Conservation (phyloP, 176 grass and related monocot genomes). For the Carex littledalei region DNA sequence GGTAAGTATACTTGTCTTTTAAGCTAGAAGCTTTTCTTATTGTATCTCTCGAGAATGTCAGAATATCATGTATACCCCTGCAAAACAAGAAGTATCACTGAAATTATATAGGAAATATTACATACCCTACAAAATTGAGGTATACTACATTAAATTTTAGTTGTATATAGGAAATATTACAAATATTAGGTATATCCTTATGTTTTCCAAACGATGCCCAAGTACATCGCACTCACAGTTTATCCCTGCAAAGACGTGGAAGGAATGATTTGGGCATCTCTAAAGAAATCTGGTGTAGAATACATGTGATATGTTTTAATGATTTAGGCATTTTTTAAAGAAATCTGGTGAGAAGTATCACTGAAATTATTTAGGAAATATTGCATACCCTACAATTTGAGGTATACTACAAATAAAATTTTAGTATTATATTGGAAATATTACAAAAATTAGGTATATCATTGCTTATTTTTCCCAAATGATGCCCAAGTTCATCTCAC, state of each 20-base stretch:
- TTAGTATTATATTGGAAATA: not conserved
- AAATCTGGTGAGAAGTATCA: no score
- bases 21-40: not conserved
- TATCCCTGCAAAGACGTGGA: not conserved
- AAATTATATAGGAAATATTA: no score
- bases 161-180: not conserved
- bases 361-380: not conserved
- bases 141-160: no score
- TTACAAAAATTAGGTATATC: not conserved
- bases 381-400: not conserved
- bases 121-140: no score
- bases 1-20: constrained; percentile 34
- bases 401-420: no score
- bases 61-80: not conserved
- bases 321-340: no score
- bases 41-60: not conserved
- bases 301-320: not conserved
- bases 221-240: not conserved
- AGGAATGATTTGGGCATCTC: not conserved
- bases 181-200: not conserved
- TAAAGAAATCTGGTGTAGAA: not conserved
- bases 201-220: not conserved
- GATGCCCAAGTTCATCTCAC: not conserved
- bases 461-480: not conserved
- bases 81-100: not conserved